A percentile compares a stretch with the other conserved stretches of the same genome.
These are phyloP conservation scores for Durusdinium trenchii DNA, from an alignment of 73 alveolate species.

Conservation along the genomic window DNA sequence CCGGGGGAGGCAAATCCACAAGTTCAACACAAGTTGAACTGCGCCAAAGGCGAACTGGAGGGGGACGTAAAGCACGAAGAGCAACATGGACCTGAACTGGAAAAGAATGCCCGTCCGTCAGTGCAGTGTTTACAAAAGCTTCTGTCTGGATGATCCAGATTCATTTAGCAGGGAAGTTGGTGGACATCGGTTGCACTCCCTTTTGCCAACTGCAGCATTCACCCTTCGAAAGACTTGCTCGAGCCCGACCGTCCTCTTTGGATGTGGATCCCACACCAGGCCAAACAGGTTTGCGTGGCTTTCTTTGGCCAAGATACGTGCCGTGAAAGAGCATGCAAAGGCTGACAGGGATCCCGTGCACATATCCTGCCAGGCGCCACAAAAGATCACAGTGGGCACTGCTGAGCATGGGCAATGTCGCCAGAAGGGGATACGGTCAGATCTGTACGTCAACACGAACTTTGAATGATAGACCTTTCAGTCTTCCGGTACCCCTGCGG, in stretches of 20 bases:
- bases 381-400: background rate
- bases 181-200: background rate
- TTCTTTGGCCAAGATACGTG: background rate
- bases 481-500: background rate
- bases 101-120: background rate
- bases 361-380: constrained; percentile 8
- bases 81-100: constrained; percentile 42
- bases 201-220: background rate
- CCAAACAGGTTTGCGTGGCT: background rate
- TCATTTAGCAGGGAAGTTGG: background rate
- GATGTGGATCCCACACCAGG: no score
- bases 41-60: constrained; percentile 81
- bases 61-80: constrained; percentile 49
- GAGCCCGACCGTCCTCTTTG: background rate
- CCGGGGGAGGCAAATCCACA: constrained; percentile 70
- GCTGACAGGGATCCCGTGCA: constrained; percentile 30
- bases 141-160: no score
- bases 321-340: constrained; percentile 13
- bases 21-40: constrained; percentile 41
- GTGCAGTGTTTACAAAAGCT: background rate
- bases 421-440: no score
- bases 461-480: background rate
- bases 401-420: no score
- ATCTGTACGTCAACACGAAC: no score
- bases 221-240: background rate